Evolutionary conservation across 2,329 filamentous ascomycete species (phyloP).

Genomic region (Orbilia javanica): DNA sequence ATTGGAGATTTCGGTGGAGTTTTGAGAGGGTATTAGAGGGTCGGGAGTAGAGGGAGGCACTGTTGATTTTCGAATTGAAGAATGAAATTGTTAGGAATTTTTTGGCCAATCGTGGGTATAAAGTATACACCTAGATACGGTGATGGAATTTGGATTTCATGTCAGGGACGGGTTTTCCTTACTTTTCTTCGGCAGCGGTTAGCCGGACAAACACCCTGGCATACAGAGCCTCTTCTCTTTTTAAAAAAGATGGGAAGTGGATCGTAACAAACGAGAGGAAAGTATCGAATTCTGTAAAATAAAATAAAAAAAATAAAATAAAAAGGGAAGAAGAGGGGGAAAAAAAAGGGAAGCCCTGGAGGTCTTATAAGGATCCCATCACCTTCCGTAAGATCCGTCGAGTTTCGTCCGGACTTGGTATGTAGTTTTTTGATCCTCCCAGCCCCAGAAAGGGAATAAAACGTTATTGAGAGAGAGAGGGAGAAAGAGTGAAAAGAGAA

Average conservation of each 20-base stretch:
- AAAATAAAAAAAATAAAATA: background rate
- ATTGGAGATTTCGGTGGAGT: slow-evolving; percentile 44
- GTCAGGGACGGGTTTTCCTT: slow-evolving; percentile 21
- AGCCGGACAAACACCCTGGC: slow-evolving; percentile 25
- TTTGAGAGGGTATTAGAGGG: background rate
- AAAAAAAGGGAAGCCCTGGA: background rate
- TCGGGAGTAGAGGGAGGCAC: slow-evolving; percentile 49
- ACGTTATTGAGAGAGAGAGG: background rate
- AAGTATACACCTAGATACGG: background rate
- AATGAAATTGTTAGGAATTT: background rate
- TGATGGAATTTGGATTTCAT: background rate
- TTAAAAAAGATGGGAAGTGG: background rate
- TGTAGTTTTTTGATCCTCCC: background rate
- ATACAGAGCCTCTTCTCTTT: background rate
- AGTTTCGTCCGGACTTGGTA: background rate
- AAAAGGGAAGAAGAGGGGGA: background rate
- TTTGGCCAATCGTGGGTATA: too few species aligned
- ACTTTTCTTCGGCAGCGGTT: slow-evolving; percentile 45
- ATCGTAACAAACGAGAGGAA: background rate
- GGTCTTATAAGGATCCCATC: slow-evolving; percentile 17
- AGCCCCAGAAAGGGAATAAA: background rate
- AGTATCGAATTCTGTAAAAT: background rate
- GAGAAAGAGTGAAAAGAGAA: background rate
- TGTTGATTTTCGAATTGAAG: too few species aligned
- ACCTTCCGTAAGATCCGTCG: background rate